A percentile compares a stretch with the other conserved stretches of the same genome.
Evolutionary conservation across 179 eudicot genomes (phyloP).

Genomic region (Spergularia azorica): DNA sequence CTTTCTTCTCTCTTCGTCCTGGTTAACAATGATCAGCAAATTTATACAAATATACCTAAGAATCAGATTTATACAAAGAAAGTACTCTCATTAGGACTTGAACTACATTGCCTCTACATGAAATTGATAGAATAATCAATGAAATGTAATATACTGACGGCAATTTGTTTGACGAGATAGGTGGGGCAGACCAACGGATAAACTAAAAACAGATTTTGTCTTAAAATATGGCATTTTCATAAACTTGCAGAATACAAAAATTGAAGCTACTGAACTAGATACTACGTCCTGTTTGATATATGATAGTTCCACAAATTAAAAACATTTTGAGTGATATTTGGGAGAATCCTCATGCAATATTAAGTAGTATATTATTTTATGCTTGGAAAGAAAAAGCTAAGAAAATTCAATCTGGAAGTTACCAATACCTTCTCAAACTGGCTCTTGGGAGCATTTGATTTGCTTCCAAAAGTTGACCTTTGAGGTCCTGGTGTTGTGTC

Average conservation of each 20-base stretch:
- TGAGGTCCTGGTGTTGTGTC: constrained; percentile 42
- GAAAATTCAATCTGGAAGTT: neutral
- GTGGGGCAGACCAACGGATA: too few relatives aligned
- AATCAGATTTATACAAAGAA: neutral
- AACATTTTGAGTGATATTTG: neutral
- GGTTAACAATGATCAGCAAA: constrained; percentile 1
- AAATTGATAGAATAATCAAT: neutral
- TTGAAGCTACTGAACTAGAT: neutral
- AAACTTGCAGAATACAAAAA: neutral
- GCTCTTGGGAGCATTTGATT: constrained; percentile 42
- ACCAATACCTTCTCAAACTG: constrained; percentile 57
- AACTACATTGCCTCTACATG: neutral
- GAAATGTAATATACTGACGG: too few relatives aligned
- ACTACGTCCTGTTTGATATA: neutral
- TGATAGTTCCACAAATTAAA: neutral
- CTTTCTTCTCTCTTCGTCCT: constrained; percentile 79
- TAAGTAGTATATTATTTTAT: neutral
- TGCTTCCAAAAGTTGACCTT: constrained; percentile 51
- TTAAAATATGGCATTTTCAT: neutral
- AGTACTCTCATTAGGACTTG: neutral
- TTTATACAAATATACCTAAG: neutral
- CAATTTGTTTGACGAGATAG: neutral
- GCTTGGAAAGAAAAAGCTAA: neutral
- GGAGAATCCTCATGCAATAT: neutral
- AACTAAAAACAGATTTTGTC: neutral